Evolutionary conservation across 2,329 filamentous ascomycete species (phyloP), one percentile per base, ranked within the genome.

Genomic region (Hymenoscyphus albidus): DNA sequence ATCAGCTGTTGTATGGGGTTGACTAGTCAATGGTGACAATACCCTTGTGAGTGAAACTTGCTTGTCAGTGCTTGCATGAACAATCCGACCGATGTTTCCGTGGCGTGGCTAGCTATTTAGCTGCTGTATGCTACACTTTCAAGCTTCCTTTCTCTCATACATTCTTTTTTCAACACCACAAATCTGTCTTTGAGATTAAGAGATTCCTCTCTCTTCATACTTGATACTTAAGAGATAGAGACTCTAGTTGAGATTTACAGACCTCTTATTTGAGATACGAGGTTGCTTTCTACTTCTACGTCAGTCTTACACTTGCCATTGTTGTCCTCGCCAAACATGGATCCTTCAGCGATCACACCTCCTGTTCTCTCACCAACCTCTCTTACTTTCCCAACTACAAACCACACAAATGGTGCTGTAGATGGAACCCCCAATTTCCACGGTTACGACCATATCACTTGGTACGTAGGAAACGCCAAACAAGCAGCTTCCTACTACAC

Each of bases 391-490:
- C 74, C 77, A 42, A 75, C 77, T 62, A 72, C 75, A 55, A 74
- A 77, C 65, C 83, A 83, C 72, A 81, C 81, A 18, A 85, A 85
- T 72, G 84, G 81, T 72, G 81, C 83, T 66, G 80, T 85, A 58
- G 81, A 84, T 72, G 79, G 64, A 35, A 79, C 72, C 67, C 78
- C 77, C 72, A 84, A 82, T 75, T 93, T 96, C 80, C 85, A 86
- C 67, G 93, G 92, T 74, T 97, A 97, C 77, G 92, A 97, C 79
- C 91, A 97, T 78, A 86, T 97, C 64, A 93, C 92, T 71, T 97
- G 93, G 93, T 97, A 92, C 81, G 94, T 97, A 38, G 93, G 93
- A 75, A 98, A 98, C 76, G 93, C 94, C 72, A 97, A 97, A 80
- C 93, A 97, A 81, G 92, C 93, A 2, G 93, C 93, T 48, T 85